Percentiles rank a stretch among this genome's conserved stretches.
phyloP scores from a whole-genome alignment of 2,329 filamentous ascomycete genomes.

The Aspergillus ustus region DNA sequence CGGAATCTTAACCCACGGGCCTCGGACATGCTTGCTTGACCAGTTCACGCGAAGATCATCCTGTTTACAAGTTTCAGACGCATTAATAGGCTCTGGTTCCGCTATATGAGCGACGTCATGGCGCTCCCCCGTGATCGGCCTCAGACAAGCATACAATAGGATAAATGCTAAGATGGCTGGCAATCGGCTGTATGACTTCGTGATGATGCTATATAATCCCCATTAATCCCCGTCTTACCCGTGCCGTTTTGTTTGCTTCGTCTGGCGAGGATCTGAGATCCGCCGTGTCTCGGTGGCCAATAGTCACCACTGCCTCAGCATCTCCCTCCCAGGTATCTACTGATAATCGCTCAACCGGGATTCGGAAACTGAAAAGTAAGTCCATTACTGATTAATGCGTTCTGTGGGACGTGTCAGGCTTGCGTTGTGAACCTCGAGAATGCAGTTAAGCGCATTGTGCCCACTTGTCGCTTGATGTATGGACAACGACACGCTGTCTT shows the following conservation, averaged over 20 bases:
- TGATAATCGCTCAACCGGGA: not conserved
- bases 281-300: not conserved
- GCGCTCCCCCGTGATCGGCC: not conserved
- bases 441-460: not conserved
- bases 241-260: not conserved
- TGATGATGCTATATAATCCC: slow-evolving; percentile 1
- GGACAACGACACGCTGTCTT: not conserved
- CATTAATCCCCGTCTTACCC: not conserved
- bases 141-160: not conserved
- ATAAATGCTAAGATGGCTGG: not conserved
- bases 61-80: not conserved
- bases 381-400: not conserved
- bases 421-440: not conserved
- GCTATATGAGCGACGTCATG: not conserved
- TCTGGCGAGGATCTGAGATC: not conserved
- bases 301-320: not conserved
- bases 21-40: not conserved
- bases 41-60: not conserved
- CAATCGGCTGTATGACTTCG: slow-evolving; percentile 1
- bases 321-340: not conserved
- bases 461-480: not conserved
- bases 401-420: not conserved
- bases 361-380: not conserved
- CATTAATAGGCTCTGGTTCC: not conserved
- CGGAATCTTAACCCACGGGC: not conserved